These are phyloP conservation scores for Laetiporus sulphureus DNA, from an alignment of 1,284 basidiomycete species.

Conservation along the genomic window DNA sequence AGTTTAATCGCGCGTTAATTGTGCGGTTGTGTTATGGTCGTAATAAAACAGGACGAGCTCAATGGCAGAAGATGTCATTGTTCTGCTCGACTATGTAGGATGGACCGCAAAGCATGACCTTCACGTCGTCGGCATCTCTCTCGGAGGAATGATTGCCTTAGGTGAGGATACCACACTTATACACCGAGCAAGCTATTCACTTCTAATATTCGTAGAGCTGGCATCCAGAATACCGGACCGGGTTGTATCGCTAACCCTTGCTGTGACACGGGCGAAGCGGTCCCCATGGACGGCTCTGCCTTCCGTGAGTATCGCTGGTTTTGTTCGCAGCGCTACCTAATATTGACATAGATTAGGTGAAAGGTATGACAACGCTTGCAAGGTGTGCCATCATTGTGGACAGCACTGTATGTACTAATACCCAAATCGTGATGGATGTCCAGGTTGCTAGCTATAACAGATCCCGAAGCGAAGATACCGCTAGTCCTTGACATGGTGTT, in stretches of 20 bases:
- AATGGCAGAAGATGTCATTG: constrained; percentile 75
- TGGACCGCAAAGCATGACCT: constrained; percentile 62
- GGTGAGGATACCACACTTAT: constrained; percentile 30
- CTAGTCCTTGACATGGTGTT: constrained; percentile 57
- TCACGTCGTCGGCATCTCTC: constrained; percentile 73
- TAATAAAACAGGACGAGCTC: constrained; percentile 60
- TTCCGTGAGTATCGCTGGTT: too few relatives aligned
- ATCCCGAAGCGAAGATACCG: constrained; percentile 45
- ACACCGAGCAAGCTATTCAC: not conserved
- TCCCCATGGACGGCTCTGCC: constrained; percentile 46
- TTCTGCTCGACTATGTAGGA: constrained; percentile 63
- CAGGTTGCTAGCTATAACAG: constrained; percentile 40
- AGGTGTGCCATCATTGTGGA: constrained; percentile 18
- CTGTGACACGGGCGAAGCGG: constrained; percentile 65
- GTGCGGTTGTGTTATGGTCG: too few relatives aligned
- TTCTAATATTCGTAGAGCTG: constrained; percentile 44
- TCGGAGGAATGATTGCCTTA: constrained; percentile 86
- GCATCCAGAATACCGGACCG: constrained; percentile 60
- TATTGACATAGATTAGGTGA: constrained; percentile 29
- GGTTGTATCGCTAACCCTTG: constrained; percentile 59
- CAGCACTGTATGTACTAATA: not conserved
- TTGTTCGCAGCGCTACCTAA: too few relatives aligned
- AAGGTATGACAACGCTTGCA: constrained; percentile 35
- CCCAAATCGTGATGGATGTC: not conserved
- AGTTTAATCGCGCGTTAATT: too few relatives aligned